Evolutionary conservation across 176 grass and related monocot genomes (phyloP).

Genomic region (Poa annua): DNA sequence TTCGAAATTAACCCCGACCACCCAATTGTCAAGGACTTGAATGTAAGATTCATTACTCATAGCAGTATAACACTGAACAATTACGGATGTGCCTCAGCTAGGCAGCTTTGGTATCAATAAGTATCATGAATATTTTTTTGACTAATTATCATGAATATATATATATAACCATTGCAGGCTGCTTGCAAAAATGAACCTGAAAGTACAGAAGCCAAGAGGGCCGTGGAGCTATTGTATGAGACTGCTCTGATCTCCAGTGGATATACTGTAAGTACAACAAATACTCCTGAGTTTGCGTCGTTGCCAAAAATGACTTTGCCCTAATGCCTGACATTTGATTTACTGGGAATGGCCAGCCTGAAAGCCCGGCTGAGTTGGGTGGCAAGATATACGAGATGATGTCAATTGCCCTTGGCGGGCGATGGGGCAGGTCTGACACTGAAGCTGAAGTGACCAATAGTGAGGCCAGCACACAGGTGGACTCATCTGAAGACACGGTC

Average conservation of each 20-base stretch:
- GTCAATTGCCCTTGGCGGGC: conserved; percentile 86
- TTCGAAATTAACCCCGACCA: conserved; percentile 93
- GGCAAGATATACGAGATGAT: conserved; percentile 99
- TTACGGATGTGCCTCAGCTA: not conserved
- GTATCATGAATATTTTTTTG: not conserved
- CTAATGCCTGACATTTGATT: not conserved
- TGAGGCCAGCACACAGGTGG: conserved; percentile 5
- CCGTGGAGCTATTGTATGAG: conserved; percentile 82
- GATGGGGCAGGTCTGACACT: conserved; percentile 73
- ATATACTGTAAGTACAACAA: conserved; percentile 73
- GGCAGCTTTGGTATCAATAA: not conserved
- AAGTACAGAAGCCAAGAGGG: conserved; percentile 80
- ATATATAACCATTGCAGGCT: conserved; percentile 45
- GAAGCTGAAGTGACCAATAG: conserved; percentile 35
- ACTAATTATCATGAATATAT: no score
- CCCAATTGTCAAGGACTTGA: conserved; percentile 86
- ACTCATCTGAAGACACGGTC: conserved; percentile 16
- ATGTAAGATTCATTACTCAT: conserved; percentile 28
- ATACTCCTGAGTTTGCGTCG: not conserved
- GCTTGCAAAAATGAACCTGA: conserved; percentile 92
- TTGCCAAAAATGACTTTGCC: no score
- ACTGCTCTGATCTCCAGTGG: conserved; percentile 97
- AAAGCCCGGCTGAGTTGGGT: conserved; percentile 89
- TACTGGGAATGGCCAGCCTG: conserved; percentile 47
- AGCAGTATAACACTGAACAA: not conserved